A percentile compares a stretch with the other conserved stretches of the same genome.
These are phyloP conservation scores for Tylopilus rubrobrunneus DNA, from an alignment of 768 basidiomycete species.

Conservation along the genomic window DNA sequence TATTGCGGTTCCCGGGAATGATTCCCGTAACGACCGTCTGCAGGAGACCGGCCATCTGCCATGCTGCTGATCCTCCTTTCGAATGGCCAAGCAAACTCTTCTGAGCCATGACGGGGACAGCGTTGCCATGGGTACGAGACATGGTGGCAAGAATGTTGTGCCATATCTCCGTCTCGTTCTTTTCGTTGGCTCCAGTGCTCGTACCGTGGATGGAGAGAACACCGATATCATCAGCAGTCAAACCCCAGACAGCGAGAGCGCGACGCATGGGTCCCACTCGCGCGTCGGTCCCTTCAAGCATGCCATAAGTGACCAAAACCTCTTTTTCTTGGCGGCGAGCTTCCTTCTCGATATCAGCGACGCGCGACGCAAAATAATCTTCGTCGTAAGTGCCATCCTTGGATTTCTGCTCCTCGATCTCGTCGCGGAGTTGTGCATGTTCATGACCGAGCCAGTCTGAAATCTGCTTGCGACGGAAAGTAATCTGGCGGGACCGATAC, in stretches of 20 bases:
- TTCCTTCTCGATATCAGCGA: slow-evolving; percentile 86
- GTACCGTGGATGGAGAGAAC: slow-evolving; percentile 88
- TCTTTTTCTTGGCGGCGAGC: slow-evolving; percentile 91
- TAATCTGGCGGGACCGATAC: slow-evolving; percentile 90
- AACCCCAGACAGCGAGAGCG: slow-evolving; percentile 94
- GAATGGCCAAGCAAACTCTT: slow-evolving; percentile 97
- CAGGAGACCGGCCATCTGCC: slow-evolving; percentile 91
- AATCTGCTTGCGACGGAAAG: slow-evolving; percentile 94
- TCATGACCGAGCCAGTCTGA: slow-evolving; percentile 93
- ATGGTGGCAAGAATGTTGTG: slow-evolving; percentile 90
- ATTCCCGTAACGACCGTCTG: slow-evolving; percentile 84
- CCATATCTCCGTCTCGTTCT: slow-evolving; percentile 97
- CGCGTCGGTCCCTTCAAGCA: slow-evolving; percentile 87
- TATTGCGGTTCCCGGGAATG: slow-evolving; percentile 93
- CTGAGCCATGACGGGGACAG: slow-evolving; percentile 96
- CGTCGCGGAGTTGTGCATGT: slow-evolving; percentile 77
- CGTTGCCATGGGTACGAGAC: slow-evolving; percentile 88
- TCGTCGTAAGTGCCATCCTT: slow-evolving; percentile 51
- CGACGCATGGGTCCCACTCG: slow-evolving; percentile 88
- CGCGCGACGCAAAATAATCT: slow-evolving; percentile 69
- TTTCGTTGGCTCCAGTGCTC: slow-evolving; percentile 87
- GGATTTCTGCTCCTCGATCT: slow-evolving; percentile 59
- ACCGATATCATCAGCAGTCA: slow-evolving; percentile 89
- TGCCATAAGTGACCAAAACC: slow-evolving; percentile 89
- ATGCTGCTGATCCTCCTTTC: slow-evolving; percentile 98